phyloP scores from a whole-genome alignment of 1,139 yeast species.

The Suhomyces bokatorum region DNA sequence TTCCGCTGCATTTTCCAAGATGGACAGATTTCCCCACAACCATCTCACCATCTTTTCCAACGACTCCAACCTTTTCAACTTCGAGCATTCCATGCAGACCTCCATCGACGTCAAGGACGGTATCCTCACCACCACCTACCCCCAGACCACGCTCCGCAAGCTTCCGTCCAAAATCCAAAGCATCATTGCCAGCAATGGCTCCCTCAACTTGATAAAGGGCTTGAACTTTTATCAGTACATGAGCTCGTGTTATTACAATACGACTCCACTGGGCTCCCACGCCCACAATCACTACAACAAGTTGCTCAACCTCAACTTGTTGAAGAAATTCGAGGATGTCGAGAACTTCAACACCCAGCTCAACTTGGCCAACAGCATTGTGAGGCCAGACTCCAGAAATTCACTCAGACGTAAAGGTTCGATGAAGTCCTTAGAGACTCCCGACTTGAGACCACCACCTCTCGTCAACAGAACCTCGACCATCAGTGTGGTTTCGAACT shows the following conservation, averaged over 20 bases:
- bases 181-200: slow-evolving; percentile 33
- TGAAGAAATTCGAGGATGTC: slow-evolving; percentile 42
- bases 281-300: slow-evolving; percentile 42
- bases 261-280: slow-evolving; percentile 29
- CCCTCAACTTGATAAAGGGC: slow-evolving; percentile 37
- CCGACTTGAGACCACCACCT: slow-evolving; percentile 7
- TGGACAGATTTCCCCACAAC: slow-evolving; percentile 42
- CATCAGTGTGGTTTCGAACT: slow-evolving; percentile 16
- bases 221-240: slow-evolving; percentile 41
- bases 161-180: slow-evolving; percentile 41
- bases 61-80: slow-evolving; percentile 40
- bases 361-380: slow-evolving; percentile 30
- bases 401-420: slow-evolving; percentile 38
- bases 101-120: slow-evolving; percentile 30
- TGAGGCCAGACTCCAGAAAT: slow-evolving; percentile 33
- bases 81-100: slow-evolving; percentile 33
- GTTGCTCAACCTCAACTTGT: slow-evolving; percentile 38
- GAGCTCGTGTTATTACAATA: slow-evolving; percentile 44
- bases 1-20: slow-evolving; percentile 9
- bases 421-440: slow-evolving; percentile 23
- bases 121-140: slow-evolving; percentile 25
- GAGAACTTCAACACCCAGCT: slow-evolving; percentile 33
- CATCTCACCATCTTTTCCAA: slow-evolving; percentile 38
- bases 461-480: slow-evolving; percentile 16
- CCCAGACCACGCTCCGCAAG: slow-evolving; percentile 26